Conservation (phyloP, 1,284 basidiomycete species). For the Pisolithus thermaeus region DNA sequence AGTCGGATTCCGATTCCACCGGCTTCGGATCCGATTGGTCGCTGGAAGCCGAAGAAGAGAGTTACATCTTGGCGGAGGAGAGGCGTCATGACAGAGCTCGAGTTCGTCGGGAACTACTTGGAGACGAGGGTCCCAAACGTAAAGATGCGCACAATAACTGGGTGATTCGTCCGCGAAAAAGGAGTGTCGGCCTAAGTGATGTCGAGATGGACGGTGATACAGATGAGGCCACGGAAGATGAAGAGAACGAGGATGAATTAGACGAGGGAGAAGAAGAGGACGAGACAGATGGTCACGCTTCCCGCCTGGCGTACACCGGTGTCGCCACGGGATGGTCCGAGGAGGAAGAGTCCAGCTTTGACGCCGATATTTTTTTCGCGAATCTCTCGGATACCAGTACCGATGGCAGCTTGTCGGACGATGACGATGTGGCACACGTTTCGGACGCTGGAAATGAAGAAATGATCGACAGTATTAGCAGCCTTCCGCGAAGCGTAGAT, state of each 20-base stretch:
- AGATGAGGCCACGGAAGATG: slow-evolving; percentile 40
- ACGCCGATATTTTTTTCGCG: slow-evolving; percentile 74
- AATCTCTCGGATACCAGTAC: slow-evolving; percentile 53
- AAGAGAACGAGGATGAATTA: slow-evolving; percentile 40
- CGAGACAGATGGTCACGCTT: slow-evolving; percentile 38
- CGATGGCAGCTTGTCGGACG: slow-evolving; percentile 33
- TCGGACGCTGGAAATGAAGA: slow-evolving; percentile 37
- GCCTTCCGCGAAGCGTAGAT: slow-evolving; percentile 33
- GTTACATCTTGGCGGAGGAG: slow-evolving; percentile 49
- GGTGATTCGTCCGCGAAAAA: slow-evolving; percentile 64
- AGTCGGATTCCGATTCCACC: slow-evolving; percentile 31
- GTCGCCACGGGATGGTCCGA: slow-evolving; percentile 65
- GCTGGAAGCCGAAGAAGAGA: slow-evolving; percentile 58
- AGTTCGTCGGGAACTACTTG: slow-evolving; percentile 49
- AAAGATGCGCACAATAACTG: slow-evolving; percentile 50
- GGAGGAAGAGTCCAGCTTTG: slow-evolving; percentile 68
- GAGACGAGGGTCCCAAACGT: slow-evolving; percentile 43
- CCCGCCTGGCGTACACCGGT: slow-evolving; percentile 46
- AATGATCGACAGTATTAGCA: slow-evolving; percentile 30
- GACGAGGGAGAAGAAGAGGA: slow-evolving; percentile 37
- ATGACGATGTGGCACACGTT: slow-evolving; percentile 24
- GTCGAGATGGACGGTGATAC: slow-evolving; percentile 49
- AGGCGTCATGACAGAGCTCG: slow-evolving; percentile 41
- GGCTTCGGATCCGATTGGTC: slow-evolving; percentile 51
- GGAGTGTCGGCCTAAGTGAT: slow-evolving; percentile 58